Evolutionary conservation across 1,284 basidiomycete genomes (phyloP), one percentile per base, ranked within the genome.

Genomic region (Xerocomus amazonicus): DNA sequence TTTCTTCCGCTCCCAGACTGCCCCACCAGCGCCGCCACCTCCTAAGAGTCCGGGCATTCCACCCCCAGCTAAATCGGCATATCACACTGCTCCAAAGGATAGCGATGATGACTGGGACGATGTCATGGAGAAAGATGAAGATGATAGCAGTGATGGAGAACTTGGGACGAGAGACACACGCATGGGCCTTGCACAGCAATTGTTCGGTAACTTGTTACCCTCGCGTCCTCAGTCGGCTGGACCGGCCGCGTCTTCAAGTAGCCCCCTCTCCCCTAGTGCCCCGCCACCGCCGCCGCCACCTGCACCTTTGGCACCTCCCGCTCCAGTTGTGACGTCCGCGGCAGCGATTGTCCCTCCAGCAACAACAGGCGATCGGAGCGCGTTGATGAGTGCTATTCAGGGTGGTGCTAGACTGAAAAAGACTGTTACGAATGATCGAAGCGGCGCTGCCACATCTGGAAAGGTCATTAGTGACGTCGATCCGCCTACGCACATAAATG

Each of bases 51-150:
- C 78, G 8, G 62, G 52, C 4, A 56, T 66, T 31, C 77, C 81
- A n/a, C 67, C 73, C 6, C 69, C 76, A 1, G 69, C 75, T 17
- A 84, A 81, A 62, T 66, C 75, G 0, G 60, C 74, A 0, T 87
- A 88, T 59, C 69, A 84, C 50, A 84, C 80, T 0, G 86, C 81
- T 0, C 79, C 87, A 1, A 67, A 68, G 3, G 79, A 81, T 23
- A 73, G 70, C 16, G 81, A 82, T 23, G 86, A 90, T 19, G 92
- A 93, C 51, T 96, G 93, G 93, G 92, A 89, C 50, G 85, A 87
- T 14, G 74, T 88, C 38, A 75, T 81, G 56, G 91, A 95, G 69
- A 84, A 84, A 51, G 80, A 84, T 6, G 78, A 80, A 4, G 79
- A 81, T 23, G 83, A 86, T 56, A 86, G 83, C 58, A 87, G 83